phyloP scores from a whole-genome alignment of 2,329 filamentous ascomycete species.

The Alternaria sp. region DNA sequence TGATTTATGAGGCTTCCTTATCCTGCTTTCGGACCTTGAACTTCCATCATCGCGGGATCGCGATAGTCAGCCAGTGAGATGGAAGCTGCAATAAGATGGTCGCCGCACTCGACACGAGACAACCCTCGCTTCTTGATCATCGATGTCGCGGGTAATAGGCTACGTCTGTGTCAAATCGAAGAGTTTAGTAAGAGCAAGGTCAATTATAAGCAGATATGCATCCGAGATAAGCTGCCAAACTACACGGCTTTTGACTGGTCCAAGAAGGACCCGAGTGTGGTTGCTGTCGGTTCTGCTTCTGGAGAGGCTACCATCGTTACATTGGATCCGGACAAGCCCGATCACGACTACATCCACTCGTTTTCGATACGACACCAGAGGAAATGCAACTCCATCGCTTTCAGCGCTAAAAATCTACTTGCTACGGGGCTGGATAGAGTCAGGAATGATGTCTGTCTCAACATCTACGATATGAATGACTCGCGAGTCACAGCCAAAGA shows the following conservation, averaged over 20 bases:
- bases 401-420: constrained; percentile 73
- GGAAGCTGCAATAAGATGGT: constrained; percentile 70
- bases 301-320: constrained; percentile 78
- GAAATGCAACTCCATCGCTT: constrained; percentile 81
- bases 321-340: constrained; percentile 66
- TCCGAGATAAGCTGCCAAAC: constrained; percentile 62
- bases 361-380: constrained; percentile 77
- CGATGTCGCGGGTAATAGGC: constrained; percentile 65
- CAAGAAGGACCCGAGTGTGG: constrained; percentile 65
- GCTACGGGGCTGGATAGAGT: constrained; percentile 82
- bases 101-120: constrained; percentile 60
- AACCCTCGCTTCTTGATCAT: constrained; percentile 66
- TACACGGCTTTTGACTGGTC: constrained; percentile 73
- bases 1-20: background rate
- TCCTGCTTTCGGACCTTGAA: background rate
- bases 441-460: constrained; percentile 79
- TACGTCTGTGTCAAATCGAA: constrained; percentile 63
- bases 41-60: background rate
- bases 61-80: constrained; percentile 46
- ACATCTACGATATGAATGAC: constrained; percentile 78
- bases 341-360: constrained; percentile 60
- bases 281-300: constrained; percentile 76
- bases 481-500: constrained; percentile 59
- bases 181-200: constrained; percentile 47
- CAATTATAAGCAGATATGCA: constrained; percentile 60